Evolutionary conservation across 2,329 filamentous ascomycete species (phyloP).

Genomic region (Fusarium solani-melongenae): DNA sequence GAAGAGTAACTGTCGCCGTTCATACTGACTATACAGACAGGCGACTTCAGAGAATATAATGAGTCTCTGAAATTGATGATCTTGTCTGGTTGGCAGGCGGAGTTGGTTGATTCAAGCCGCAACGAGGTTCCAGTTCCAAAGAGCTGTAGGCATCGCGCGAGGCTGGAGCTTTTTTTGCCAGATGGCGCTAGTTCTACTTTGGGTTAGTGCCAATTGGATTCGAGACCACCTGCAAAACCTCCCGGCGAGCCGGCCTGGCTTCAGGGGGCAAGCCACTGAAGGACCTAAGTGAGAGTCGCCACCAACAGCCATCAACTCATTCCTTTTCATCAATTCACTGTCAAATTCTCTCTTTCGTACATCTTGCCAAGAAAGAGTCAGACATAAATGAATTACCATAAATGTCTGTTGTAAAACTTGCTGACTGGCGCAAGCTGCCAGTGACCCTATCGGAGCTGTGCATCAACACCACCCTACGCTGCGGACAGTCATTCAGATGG

Average conservation of each 20-base stretch:
- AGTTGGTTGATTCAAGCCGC: constrained; percentile 43
- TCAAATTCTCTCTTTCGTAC: not conserved
- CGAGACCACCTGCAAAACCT: constrained; percentile 17
- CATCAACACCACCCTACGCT: constrained; percentile 92
- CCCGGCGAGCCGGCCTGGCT: constrained; percentile 2
- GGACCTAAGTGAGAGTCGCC: constrained; percentile 13
- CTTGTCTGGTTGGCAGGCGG: constrained; percentile 33
- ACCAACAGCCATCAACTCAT: constrained; percentile 8
- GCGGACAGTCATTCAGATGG: constrained; percentile 98
- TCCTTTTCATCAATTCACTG: constrained; percentile 2
- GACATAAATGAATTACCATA: not conserved
- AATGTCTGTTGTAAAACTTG: constrained; percentile 61
- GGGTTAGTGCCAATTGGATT: constrained; percentile 37
- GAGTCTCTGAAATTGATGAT: constrained; percentile 37
- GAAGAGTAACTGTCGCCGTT: constrained; percentile 87
- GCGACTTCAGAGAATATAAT: constrained; percentile 22
- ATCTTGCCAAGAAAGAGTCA: not conserved
- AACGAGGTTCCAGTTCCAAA: constrained; percentile 43
- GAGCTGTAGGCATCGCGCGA: constrained; percentile 48
- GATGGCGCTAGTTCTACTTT: constrained; percentile 42
- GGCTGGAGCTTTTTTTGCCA: constrained; percentile 59
- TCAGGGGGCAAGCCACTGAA: constrained; percentile 9
- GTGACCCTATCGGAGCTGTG: constrained; percentile 86
- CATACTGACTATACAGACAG: constrained; percentile 63
- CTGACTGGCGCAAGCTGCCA: constrained; percentile 89